Evolutionary conservation across 805 yeast species (phyloP).

Genomic region (Wickerhamomyces bovis): DNA sequence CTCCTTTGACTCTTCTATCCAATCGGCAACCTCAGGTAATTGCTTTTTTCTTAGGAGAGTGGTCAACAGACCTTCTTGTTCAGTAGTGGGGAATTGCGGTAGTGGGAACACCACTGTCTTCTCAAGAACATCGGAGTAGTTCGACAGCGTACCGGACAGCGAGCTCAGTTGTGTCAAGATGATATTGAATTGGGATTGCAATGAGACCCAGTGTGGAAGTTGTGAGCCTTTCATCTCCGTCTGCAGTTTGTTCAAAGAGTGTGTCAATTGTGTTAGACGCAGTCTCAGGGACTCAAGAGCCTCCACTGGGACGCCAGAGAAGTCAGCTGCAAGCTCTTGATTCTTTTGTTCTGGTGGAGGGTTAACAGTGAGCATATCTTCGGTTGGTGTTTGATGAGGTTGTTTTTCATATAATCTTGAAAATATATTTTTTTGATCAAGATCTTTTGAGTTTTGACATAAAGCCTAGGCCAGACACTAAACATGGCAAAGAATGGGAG

Average conservation of each 20-base stretch:
- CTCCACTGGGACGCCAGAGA: constrained; percentile 49
- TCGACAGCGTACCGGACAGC: constrained; percentile 61
- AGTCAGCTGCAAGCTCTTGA: constrained; percentile 20
- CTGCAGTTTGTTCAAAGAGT: constrained; percentile 52
- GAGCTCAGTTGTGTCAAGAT: constrained; percentile 77
- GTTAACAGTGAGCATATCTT: background rate
- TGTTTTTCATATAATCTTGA: too few relatives aligned
- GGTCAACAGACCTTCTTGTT: constrained; percentile 75
- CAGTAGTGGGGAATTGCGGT: constrained; percentile 77
- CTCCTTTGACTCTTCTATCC: constrained; percentile 54
- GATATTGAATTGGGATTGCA: constrained; percentile 82
- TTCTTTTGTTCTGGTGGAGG: constrained; percentile 2
- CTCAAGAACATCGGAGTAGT: constrained; percentile 51
- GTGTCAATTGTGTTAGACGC: constrained; percentile 53
- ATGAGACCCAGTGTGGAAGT: constrained; percentile 51
- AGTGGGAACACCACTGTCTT: constrained; percentile 78
- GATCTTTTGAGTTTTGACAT: too few relatives aligned
- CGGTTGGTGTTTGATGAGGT: background rate
- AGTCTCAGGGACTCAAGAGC: constrained; percentile 58
- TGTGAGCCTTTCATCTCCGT: constrained; percentile 43
- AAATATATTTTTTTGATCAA: too few relatives aligned
- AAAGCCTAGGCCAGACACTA: background rate
- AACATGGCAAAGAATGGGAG: background rate
- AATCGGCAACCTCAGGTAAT: constrained; percentile 83
- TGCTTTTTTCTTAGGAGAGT: constrained; percentile 83